Evolutionary conservation across 2,329 filamentous ascomycete genomes (phyloP).

Genomic region (Bertia moriformis): DNA sequence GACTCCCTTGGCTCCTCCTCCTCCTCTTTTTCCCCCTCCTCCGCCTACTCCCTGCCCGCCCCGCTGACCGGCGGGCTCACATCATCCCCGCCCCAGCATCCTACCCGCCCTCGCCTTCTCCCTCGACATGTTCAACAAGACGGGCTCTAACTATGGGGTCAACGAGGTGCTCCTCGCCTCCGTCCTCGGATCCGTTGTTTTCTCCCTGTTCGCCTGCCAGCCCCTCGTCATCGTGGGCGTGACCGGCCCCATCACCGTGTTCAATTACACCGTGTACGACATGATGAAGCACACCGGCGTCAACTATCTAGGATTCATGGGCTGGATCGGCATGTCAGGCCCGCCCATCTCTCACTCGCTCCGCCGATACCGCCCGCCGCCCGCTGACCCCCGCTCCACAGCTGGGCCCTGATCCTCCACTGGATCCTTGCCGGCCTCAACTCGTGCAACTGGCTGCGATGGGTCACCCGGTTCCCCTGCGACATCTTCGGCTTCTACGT

Average conservation of each 20-base stretch:
- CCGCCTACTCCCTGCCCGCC: neutral
- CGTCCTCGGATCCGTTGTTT: conserved; percentile 69
- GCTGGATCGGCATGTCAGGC: conserved; percentile 68
- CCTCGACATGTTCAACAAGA: conserved; percentile 85
- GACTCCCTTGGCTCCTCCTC: conserved; percentile 1
- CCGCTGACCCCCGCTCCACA: conserved; percentile 15
- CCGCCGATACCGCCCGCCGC: neutral
- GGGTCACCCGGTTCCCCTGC: conserved; percentile 81
- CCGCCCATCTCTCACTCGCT: neutral
- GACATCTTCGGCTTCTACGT: conserved; percentile 93
- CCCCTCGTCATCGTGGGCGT: conserved; percentile 84
- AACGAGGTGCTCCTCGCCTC: conserved; percentile 83
- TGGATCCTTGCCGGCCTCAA: conserved; percentile 74
- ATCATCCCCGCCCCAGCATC: conserved; percentile 54
- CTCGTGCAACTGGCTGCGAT: conserved; percentile 74
- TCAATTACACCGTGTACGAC: conserved; percentile 87
- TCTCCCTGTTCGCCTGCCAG: conserved; percentile 66
- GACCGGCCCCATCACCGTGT: conserved; percentile 82
- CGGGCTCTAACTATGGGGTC: conserved; percentile 69
- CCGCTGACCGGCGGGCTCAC: no score
- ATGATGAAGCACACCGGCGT: conserved; percentile 67
- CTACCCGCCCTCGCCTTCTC: conserved; percentile 78
- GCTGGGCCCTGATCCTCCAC: conserved; percentile 74
- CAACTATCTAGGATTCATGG: conserved; percentile 81
- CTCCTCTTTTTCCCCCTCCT: conserved; percentile 3